phyloP scores from a whole-genome alignment of 2,329 filamentous ascomycete species.

The Simplicillium sp. region DNA sequence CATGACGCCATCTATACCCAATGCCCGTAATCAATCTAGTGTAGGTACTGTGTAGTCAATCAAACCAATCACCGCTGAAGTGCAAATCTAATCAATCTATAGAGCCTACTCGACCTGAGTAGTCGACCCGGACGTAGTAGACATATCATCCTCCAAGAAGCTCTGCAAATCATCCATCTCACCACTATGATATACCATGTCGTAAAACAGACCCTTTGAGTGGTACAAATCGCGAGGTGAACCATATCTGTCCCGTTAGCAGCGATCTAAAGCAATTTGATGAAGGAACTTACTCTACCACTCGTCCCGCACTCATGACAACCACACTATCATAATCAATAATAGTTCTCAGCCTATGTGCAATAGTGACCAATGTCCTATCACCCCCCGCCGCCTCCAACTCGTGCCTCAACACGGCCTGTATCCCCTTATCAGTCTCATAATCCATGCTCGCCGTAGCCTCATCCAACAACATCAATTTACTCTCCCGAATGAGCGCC shows the following conservation, averaged over 20 bases:
- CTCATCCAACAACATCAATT: constrained; percentile 48
- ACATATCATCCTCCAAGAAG: constrained; percentile 16
- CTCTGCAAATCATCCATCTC: constrained; percentile 36
- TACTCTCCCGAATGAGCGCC: constrained; percentile 43
- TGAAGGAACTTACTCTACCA: constrained; percentile 36
- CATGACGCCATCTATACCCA: too few species aligned
- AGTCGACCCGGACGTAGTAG: constrained; percentile 2
- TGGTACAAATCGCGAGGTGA: constrained; percentile 36
- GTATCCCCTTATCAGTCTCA: constrained; percentile 46
- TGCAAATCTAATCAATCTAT: too few species aligned
- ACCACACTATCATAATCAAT: constrained; percentile 50
- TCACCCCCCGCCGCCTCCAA: constrained; percentile 32
- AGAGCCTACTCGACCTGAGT: constrained; percentile 7
- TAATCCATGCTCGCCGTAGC: constrained; percentile 52
- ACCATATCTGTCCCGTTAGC: constrained; percentile 25
- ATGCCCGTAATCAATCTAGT: too few species aligned
- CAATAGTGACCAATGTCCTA: constrained; percentile 47
- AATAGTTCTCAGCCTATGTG: constrained; percentile 47
- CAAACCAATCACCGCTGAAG: too few species aligned
- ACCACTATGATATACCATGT: constrained; percentile 46
- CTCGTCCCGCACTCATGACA: constrained; percentile 43
- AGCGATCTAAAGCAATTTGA: background rate
- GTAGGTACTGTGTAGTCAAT: too few species aligned
- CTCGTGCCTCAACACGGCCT: constrained; percentile 40
- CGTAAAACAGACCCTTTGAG: constrained; percentile 36